These are phyloP conservation scores for Saccharomycopsis olivae DNA, from an alignment of 805 yeast species.

Conservation along the genomic window DNA sequence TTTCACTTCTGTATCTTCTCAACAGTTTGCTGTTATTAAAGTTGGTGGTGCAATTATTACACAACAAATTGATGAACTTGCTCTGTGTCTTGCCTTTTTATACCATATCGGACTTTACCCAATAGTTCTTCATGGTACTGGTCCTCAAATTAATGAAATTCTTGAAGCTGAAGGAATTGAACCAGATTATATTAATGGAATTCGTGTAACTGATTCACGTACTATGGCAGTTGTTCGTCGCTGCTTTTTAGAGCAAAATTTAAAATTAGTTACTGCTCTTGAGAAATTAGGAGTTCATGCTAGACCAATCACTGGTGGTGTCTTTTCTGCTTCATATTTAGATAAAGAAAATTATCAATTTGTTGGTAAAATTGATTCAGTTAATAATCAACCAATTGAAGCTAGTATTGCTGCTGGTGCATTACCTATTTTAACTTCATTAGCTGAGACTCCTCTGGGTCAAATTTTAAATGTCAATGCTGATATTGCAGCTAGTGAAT, in stretches of 20 bases:
- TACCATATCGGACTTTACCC: conserved; percentile 98
- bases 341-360: conserved; percentile 85
- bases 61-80: conserved; percentile 84
- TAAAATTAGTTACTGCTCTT: conserved; percentile 88
- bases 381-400: conserved; percentile 82
- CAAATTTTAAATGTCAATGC: conserved; percentile 97
- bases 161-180: conserved; percentile 90
- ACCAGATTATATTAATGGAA: conserved; percentile 94
- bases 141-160: conserved; percentile 94
- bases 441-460: conserved; percentile 95
- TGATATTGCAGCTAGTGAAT: conserved; percentile 97
- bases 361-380: conserved; percentile 83
- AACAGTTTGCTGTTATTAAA: conserved; percentile 96
- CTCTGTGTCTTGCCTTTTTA: conserved; percentile 88
- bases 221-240: conserved; percentile 95
- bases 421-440: conserved; percentile 87
- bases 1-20: conserved; percentile 92
- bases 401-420: conserved; percentile 95
- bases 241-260: conserved; percentile 91
- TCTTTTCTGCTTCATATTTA: conserved; percentile 84
- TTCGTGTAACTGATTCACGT: conserved; percentile 85
- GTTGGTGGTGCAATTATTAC: conserved; percentile 99
- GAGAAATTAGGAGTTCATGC: conserved; percentile 97
- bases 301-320: conserved; percentile 97
- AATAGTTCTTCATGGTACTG: conserved; percentile 94